Conservation (phyloP, 108 stramenopile species). For the Asterionellopsis glacialis region DNA sequence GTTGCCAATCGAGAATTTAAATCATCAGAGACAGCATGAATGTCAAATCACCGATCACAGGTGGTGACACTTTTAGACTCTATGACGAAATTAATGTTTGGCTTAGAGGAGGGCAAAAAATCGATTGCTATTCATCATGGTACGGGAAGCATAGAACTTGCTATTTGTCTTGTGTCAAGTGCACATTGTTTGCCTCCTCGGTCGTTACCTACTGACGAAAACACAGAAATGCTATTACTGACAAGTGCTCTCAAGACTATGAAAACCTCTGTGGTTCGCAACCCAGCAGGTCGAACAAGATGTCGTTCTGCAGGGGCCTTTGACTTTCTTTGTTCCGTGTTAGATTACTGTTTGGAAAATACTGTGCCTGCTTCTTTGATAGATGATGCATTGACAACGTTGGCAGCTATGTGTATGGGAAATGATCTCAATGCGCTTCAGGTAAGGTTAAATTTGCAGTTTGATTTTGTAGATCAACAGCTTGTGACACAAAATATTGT, state of each 20-base stretch:
- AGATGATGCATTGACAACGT: conserved; percentile 11
- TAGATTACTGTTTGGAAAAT: neutral
- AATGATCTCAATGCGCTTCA: conserved; percentile 14
- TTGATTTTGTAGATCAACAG: neutral
- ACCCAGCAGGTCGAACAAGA: conserved; percentile 1
- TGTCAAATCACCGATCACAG: neutral
- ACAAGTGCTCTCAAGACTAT: conserved; percentile 9
- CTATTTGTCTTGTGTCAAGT: neutral
- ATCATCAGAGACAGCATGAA: no score
- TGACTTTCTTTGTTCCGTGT: neutral
- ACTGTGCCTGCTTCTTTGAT: neutral
- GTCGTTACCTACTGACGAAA: neutral
- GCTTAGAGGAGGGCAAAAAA: conserved; percentile 2
- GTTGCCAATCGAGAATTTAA: no score
- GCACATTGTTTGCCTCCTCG: neutral
- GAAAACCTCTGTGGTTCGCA: conserved; percentile 3
- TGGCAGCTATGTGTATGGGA: conserved; percentile 9
- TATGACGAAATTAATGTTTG: conserved; percentile 9
- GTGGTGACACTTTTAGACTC: neutral
- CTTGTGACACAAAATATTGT: no score
- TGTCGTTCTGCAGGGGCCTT: conserved; percentile 7
- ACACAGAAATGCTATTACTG: neutral
- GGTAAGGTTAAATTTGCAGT: neutral
- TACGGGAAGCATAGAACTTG: conserved; percentile 1
- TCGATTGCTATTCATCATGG: conserved; percentile 1